A percentile compares a stretch with the other conserved stretches of the same genome.
Evolutionary conservation across 2,329 filamentous ascomycete species (phyloP).

Genomic region (Claviceps maximensis): DNA sequence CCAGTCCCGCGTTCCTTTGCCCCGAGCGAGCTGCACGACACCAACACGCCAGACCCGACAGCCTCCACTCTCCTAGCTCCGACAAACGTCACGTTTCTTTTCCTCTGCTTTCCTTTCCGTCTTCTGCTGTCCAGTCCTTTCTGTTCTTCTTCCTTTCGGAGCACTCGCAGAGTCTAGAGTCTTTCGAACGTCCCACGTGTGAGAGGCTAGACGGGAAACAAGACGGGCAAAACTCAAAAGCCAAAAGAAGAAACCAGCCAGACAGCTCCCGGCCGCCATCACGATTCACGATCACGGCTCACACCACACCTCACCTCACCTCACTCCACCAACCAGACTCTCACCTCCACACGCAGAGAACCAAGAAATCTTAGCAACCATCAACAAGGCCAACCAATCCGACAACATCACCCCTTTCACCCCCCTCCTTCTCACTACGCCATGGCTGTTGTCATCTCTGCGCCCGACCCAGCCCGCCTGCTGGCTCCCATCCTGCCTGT

Average conservation of each 20-base stretch:
- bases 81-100: too few species aligned
- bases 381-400: background rate
- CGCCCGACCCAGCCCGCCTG: conserved; percentile 33
- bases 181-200: too few species aligned
- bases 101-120: background rate
- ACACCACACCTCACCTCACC: too few species aligned
- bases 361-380: background rate
- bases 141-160: too few species aligned
- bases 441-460: conserved; percentile 21
- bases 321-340: background rate
- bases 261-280: too few species aligned
- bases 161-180: too few species aligned
- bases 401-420: background rate
- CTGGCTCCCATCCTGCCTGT: conserved; percentile 46
- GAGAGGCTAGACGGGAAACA: background rate
- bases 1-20: too few species aligned
- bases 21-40: too few species aligned
- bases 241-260: background rate
- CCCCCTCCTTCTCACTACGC: background rate
- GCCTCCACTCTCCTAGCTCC: too few species aligned
- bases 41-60: too few species aligned
- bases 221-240: background rate
- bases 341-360: background rate
- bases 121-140: background rate
- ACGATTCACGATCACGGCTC: too few species aligned